Evolutionary conservation across 169 alveolate species (phyloP).

Genomic region (Cytauxzoon felis): DNA sequence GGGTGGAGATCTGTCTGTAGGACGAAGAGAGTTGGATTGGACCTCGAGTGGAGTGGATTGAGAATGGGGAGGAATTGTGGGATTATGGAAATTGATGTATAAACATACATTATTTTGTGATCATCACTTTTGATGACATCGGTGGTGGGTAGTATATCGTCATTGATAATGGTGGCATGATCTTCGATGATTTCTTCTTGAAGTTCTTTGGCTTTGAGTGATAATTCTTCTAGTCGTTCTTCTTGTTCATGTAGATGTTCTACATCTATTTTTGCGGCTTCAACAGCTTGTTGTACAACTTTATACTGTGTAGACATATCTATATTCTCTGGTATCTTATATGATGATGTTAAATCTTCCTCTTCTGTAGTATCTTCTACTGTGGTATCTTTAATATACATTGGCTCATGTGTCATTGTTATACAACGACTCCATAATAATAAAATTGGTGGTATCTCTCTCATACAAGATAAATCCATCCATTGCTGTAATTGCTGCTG

Average conservation of each 20-base stretch:
- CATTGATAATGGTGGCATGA: not conserved
- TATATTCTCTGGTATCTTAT: slow-evolving; percentile 49
- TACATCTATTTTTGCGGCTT: slow-evolving; percentile 57
- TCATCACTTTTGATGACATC: no score
- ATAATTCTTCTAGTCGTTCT: slow-evolving; percentile 57
- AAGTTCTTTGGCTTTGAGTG: slow-evolving; percentile 50
- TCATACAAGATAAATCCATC: slow-evolving; percentile 79
- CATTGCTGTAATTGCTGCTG: slow-evolving; percentile 74
- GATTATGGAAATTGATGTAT: no score
- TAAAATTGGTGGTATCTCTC: slow-evolving; percentile 78
- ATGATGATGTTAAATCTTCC: slow-evolving; percentile 3
- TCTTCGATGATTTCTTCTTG: slow-evolving; percentile 54
- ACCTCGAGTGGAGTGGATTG: no score
- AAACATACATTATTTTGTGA: no score
- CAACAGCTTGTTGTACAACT: slow-evolving; percentile 36
- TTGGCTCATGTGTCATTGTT: slow-evolving; percentile 80
- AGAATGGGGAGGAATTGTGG: no score
- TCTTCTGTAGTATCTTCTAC: not conserved
- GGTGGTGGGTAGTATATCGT: slow-evolving; percentile 5
- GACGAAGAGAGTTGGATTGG: no score
- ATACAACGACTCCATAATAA: slow-evolving; percentile 83
- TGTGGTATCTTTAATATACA: slow-evolving; percentile 62
- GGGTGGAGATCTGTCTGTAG: no score
- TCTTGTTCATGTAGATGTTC: slow-evolving; percentile 35
- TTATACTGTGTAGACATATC: slow-evolving; percentile 17